Percentiles rank a stretch among this genome's conserved stretches.
Conservation (phyloP, 108 stramenopile species). For the Skeletonema marinoi region DNA sequence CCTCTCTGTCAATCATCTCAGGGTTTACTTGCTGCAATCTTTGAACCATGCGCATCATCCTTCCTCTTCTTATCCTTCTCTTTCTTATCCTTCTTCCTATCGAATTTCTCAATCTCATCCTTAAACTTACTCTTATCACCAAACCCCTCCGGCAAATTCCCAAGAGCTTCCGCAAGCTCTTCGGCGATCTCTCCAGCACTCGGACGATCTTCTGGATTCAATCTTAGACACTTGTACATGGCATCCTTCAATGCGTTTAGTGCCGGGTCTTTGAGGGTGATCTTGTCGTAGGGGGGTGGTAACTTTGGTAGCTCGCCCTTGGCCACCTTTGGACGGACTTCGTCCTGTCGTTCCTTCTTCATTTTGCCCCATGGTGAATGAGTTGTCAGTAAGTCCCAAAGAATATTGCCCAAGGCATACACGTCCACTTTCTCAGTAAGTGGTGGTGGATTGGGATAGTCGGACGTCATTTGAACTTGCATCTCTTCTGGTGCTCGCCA, state of each 20-base stretch:
- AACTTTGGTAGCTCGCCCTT: conserved; percentile 61
- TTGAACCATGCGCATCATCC: neutral
- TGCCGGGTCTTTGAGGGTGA: conserved; percentile 49
- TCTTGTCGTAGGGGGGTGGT: conserved; percentile 45
- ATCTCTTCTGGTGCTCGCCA: conserved; percentile 87
- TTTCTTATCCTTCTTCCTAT: neutral
- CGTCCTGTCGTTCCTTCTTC: conserved; percentile 62
- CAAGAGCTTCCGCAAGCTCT: conserved; percentile 34
- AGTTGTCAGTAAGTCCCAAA: conserved; percentile 73
- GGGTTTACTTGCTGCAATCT: neutral
- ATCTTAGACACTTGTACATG: conserved; percentile 68
- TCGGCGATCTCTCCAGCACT: conserved; percentile 71
- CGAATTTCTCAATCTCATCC: neutral
- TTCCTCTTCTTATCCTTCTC: neutral
- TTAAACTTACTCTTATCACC: conserved; percentile 41
- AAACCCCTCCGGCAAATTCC: conserved; percentile 46
- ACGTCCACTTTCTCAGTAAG: conserved; percentile 84
- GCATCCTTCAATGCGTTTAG: conserved; percentile 62
- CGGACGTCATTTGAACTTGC: conserved; percentile 33
- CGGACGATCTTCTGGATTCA: conserved; percentile 65
- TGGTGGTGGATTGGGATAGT: conserved; percentile 24
- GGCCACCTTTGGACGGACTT: conserved; percentile 57
- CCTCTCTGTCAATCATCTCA: neutral
- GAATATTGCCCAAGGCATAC: conserved; percentile 75
- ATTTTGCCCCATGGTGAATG: conserved; percentile 85